phyloP scores from a whole-genome alignment of 2,329 filamentous ascomycete species.

The Escovopsis sp. region DNA sequence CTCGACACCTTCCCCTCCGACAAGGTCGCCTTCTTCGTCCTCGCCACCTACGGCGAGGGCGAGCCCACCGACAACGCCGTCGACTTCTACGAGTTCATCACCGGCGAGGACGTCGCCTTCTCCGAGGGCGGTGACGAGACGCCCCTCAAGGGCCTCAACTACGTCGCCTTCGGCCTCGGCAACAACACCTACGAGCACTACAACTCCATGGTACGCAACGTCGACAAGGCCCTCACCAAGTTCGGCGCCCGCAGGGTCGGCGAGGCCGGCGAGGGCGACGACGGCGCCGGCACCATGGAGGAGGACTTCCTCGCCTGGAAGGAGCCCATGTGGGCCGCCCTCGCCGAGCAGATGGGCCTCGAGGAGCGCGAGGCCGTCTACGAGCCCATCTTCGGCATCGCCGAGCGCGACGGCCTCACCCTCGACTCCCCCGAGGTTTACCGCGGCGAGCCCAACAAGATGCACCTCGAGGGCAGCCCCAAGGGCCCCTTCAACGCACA shows the following conservation, averaged over 20 bases:
- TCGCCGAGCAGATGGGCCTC: conserved; percentile 69
- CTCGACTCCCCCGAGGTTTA: conserved; percentile 72
- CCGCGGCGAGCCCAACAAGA: conserved; percentile 89
- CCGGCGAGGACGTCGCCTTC: conserved; percentile 66
- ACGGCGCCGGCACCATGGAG: conserved; percentile 98
- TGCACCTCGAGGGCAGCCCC: conserved; percentile 71
- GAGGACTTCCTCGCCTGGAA: conserved; percentile 99
- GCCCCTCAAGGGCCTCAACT: conserved; percentile 72
- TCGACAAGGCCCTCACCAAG: conserved; percentile 67
- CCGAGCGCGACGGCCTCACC: conserved; percentile 58
- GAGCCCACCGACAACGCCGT: conserved; percentile 98
- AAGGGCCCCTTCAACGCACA: conserved; percentile 92
- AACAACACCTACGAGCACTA: conserved; percentile 99
- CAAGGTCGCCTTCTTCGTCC: conserved; percentile 86
- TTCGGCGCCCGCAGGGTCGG: conserved; percentile 77
- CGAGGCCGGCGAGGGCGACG: conserved; percentile 84
- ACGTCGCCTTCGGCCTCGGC: conserved; percentile 87
- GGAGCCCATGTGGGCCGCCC: conserved; percentile 91
- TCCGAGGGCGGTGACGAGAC: conserved; percentile 53
- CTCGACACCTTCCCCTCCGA: conserved; percentile 78
- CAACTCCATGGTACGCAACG: conserved; percentile 93
- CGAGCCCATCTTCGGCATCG: conserved; percentile 78
- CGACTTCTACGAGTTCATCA: conserved; percentile 96
- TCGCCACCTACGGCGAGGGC: conserved; percentile 95
- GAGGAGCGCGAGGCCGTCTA: conserved; percentile 95